Evolutionary conservation across 1,284 basidiomycete genomes (phyloP).

Genomic region (Mycosarcoma maydis): DNA sequence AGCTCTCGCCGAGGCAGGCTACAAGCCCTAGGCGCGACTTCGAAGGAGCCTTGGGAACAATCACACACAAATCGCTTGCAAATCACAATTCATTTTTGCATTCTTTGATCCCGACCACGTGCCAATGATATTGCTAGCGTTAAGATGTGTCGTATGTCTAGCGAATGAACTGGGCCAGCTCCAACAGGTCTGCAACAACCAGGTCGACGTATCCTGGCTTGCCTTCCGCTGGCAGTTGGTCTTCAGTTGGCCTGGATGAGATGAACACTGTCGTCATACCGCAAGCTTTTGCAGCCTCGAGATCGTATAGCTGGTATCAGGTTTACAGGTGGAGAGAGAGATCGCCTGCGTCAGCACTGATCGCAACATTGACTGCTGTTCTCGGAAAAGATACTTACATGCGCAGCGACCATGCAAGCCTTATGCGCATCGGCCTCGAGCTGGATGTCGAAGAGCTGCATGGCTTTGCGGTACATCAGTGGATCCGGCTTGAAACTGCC

Average conservation of each 20-base stretch:
- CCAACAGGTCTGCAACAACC: constrained; percentile 20
- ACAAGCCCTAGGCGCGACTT: constrained; percentile 52
- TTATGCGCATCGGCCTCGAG: constrained; percentile 4
- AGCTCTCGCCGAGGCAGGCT: constrained; percentile 69
- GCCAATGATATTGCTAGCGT: background rate
- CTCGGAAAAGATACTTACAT: constrained; percentile 9
- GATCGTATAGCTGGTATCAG: constrained; percentile 40
- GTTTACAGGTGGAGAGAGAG: no score
- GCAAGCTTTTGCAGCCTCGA: constrained; percentile 30
- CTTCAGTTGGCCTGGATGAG: constrained; percentile 26
- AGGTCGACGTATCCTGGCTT: constrained; percentile 35
- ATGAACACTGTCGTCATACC: constrained; percentile 41
- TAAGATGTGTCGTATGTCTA: no score
- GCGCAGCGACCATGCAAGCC: constrained; percentile 34
- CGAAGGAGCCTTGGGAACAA: background rate
- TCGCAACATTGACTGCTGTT: background rate
- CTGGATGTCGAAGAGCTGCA: constrained; percentile 23
- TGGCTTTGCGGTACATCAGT: constrained; percentile 18
- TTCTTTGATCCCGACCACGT: no score
- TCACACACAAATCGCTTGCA: background rate
- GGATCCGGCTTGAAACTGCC: constrained; percentile 36
- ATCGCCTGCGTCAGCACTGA: no score
- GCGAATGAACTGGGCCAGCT: constrained; percentile 16
- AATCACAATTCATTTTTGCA: no score
- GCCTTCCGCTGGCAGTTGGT: constrained; percentile 16